Conservation (phyloP, 768 basidiomycete species). For the Auricularia sp. region DNA sequence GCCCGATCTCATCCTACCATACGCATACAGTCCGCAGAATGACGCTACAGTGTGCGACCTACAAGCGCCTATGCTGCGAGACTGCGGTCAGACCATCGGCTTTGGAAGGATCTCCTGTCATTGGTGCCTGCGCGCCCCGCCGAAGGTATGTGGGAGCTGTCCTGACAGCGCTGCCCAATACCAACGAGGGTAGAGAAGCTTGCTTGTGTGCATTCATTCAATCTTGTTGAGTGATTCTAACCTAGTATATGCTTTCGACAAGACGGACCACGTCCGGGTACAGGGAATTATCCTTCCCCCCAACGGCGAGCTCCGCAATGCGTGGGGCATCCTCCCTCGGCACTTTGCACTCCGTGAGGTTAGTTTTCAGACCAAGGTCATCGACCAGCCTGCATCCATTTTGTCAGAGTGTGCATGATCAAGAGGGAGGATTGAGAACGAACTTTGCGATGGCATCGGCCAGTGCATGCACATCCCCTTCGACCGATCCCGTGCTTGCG, state of each 20-base stretch:
- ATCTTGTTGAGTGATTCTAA: too few species aligned
- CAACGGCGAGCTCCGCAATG: constrained; percentile 43
- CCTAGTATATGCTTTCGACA: constrained; percentile 32
- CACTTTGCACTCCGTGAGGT: constrained; percentile 51
- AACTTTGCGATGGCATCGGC: constrained; percentile 46
- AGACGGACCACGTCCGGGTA: constrained; percentile 36
- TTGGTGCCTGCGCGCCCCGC: too few species aligned
- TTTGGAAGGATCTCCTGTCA: too few species aligned
- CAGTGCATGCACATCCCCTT: constrained; percentile 50
- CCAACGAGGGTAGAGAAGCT: too few species aligned
- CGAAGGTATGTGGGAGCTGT: too few species aligned
- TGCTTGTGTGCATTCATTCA: too few species aligned
- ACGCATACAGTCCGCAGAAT: too few species aligned
- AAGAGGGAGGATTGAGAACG: constrained; percentile 13
- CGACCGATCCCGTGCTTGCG: constrained; percentile 51
- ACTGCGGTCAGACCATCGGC: too few species aligned
- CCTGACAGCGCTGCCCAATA: too few species aligned
- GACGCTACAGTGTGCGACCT: too few species aligned
- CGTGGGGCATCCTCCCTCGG: constrained; percentile 42
- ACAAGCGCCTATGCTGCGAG: too few species aligned
- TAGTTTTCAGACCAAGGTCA: constrained; percentile 47
- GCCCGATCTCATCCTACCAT: too few species aligned
- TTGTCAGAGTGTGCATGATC: neutral
- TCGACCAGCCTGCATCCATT: constrained; percentile 40
- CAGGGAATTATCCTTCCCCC: constrained; percentile 29